These are phyloP conservation scores for Dendrobium huoshanense DNA, from an alignment of 106 monocot genomes.

Conservation along the genomic window DNA sequence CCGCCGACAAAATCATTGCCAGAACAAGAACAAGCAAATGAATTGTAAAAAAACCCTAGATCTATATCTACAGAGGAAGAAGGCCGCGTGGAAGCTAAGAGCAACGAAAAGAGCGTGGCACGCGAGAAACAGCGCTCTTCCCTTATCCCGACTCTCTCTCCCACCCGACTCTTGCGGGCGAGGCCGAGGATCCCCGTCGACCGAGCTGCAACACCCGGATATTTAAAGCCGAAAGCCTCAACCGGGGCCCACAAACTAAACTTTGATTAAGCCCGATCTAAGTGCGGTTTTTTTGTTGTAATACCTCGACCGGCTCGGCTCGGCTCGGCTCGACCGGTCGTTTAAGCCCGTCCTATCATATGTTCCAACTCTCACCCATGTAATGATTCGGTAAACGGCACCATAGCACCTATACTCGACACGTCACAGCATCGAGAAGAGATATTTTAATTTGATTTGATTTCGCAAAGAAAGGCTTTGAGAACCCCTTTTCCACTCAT, in stretches of 20 bases:
- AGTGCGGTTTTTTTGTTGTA: neutral
- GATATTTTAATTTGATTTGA: too few species aligned
- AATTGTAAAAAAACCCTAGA: slow-evolving; percentile 1
- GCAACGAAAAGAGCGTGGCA: neutral
- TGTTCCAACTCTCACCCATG: neutral
- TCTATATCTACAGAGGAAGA: neutral
- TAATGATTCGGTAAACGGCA: too few species aligned
- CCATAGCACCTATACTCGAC: too few species aligned
- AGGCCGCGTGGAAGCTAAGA: neutral
- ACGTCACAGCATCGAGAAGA: too few species aligned
- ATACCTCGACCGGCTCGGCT: neutral
- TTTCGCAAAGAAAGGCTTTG: too few species aligned
- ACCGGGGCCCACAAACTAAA: neutral
- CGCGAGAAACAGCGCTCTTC: neutral
- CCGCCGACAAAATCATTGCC: neutral
- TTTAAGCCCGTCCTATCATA: neutral
- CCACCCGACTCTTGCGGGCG: neutral
- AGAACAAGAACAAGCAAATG: neutral
- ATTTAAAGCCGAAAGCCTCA: neutral
- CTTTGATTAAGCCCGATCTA: neutral
- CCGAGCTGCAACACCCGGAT: neutral
- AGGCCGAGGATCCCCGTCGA: neutral
- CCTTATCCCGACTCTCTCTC: neutral
- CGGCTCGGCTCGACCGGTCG: too few species aligned
- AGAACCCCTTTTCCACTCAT: too few species aligned